These are phyloP conservation scores for Hygrophoropsis aurantiaca DNA, from an alignment of 768 basidiomycete species.

Conservation along the genomic window DNA sequence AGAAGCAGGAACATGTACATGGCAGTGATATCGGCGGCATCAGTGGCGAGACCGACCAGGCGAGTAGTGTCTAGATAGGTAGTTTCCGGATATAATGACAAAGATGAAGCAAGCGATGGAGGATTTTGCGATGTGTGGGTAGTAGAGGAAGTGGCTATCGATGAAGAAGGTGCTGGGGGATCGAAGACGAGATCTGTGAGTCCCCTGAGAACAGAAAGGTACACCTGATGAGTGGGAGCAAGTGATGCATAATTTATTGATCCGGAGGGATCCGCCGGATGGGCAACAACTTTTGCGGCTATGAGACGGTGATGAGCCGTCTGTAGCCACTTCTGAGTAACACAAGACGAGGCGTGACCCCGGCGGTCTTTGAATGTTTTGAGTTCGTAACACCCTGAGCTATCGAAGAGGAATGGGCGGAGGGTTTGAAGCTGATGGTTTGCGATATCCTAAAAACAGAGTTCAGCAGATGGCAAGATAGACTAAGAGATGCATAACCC, in stretches of 20 bases:
- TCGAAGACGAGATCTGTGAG: slow-evolving; percentile 67
- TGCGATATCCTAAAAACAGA: slow-evolving; percentile 78
- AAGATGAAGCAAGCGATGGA: slow-evolving; percentile 26
- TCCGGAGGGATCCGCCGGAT: slow-evolving; percentile 43
- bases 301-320: slow-evolving; percentile 49
- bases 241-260: slow-evolving; percentile 44
- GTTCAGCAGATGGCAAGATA: slow-evolving; percentile 18
- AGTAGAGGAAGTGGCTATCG: slow-evolving; percentile 29
- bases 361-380: slow-evolving; percentile 69
- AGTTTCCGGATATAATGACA: slow-evolving; percentile 69
- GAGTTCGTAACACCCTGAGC: slow-evolving; percentile 77
- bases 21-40: slow-evolving; percentile 72
- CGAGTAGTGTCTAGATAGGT: slow-evolving; percentile 77
- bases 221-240: slow-evolving; percentile 44
- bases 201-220: slow-evolving; percentile 56
- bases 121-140: slow-evolving; percentile 28
- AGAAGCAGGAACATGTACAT: slow-evolving; percentile 81
- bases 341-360: slow-evolving; percentile 43
- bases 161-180: slow-evolving; percentile 41
- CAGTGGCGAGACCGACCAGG: slow-evolving; percentile 61
- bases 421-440: slow-evolving; percentile 93
- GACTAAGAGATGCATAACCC: slow-evolving; percentile 32
- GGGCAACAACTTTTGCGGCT: slow-evolving; percentile 39
- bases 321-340: slow-evolving; percentile 67
- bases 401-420: slow-evolving; percentile 85